Evolutionary conservation across 371 early-diverging fungal species (phyloP), one percentile per base, ranked within the genome.

Genomic region (Gilbertella persicaria): DNA sequence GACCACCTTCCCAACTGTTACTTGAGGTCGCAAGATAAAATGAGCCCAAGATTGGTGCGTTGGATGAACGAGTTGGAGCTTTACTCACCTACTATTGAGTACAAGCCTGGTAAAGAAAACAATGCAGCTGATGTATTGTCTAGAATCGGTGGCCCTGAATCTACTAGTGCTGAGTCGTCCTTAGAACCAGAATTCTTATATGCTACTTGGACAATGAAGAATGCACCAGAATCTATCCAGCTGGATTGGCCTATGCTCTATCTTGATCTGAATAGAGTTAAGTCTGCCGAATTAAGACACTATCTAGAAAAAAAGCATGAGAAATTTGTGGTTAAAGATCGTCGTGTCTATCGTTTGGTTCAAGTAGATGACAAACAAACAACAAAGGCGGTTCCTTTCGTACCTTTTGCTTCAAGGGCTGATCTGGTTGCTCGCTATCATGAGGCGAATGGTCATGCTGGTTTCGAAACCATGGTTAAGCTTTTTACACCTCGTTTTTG

Each of bases 1-100:
- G 64, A 72, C 47, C 73, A 72, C 8, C 12, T 72, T 2, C 29
- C 60, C 37, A n/a, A n/a, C n/a, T n/a, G n/a, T n/a, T 64, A 58
- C 49, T 43, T 57, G 17, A 53, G 58, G 0, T 50, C 64, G 0
- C 55, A 66, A 30, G 35, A 41, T 4, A 66, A 67, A 12, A 57
- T 65, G 3, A 61, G 66, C 4, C 57, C 60, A 1, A 26, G 66
- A 4, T 26, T 75, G 4, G 53, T 54, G 9, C 47, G 60, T n/a
- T 68, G 64, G 68, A 39, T 61, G 0, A 25, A 46, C 2, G 60
- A 67, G 29, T 16, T 62, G 0, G 60, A 62, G 53, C 6, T 61
- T 17, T 72, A 64, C 42, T 55, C 62, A 21, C 69, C 68, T 5
- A 41, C 36, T 0, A 69, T 77, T 25, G 29, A 38, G 12, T 71